These are phyloP conservation scores for Aechmea fasciata DNA, from an alignment of 176 grass and related monocot species.

Conservation along the genomic window DNA sequence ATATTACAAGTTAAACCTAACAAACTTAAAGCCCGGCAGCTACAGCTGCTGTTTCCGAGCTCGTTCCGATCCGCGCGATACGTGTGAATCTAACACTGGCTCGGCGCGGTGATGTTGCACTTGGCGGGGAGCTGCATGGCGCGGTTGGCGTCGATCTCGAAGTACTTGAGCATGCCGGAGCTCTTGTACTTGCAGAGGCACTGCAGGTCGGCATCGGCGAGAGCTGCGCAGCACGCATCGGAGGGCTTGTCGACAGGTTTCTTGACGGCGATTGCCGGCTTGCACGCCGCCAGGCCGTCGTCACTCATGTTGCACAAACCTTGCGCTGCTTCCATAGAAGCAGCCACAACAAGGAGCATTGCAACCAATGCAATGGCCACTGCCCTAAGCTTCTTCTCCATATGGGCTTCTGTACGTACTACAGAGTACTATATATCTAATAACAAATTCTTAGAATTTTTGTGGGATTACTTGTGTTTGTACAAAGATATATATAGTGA, in stretches of 20 bases:
- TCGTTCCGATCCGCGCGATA: no score
- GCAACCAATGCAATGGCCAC: slow-evolving; percentile 1
- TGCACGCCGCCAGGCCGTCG: background rate
- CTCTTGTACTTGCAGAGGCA: slow-evolving; percentile 32
- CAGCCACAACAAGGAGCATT: slow-evolving; percentile 6
- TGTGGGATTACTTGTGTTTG: background rate
- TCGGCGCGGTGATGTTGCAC: slow-evolving; percentile 12
- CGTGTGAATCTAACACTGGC: background rate
- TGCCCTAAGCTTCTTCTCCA: slow-evolving; percentile 9
- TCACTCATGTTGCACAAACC: slow-evolving; percentile 10
- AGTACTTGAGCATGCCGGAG: background rate
- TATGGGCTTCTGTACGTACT: background rate
- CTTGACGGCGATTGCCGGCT: slow-evolving; percentile 5
- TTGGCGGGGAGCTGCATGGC: slow-evolving; percentile 40
- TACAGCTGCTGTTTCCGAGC: no score
- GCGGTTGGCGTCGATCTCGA: slow-evolving; percentile 23
- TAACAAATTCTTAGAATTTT: background rate
- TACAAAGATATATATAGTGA: background rate
- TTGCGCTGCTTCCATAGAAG: background rate
- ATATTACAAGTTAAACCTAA: no score
- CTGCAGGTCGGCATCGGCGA: background rate
- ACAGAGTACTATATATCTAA: background rate
- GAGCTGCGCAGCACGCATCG: slow-evolving; percentile 16
- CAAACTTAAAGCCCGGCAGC: no score
- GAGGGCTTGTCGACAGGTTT: background rate